Evolutionary conservation across 768 basidiomycete species (phyloP), one percentile per base, ranked within the genome.

Genomic region (Lyophyllum atratum): DNA sequence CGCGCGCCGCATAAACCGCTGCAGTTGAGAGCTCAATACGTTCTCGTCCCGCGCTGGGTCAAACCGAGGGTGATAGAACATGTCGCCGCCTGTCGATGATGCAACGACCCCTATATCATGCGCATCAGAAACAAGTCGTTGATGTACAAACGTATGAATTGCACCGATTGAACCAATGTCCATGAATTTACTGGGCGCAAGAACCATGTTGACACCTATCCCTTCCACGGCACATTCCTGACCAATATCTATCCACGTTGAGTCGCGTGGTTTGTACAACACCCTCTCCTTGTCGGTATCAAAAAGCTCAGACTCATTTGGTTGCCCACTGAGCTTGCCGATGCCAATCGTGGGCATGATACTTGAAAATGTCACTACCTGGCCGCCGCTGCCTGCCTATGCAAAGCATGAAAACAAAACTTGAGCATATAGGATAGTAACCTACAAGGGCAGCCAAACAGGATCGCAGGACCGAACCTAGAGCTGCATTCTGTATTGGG

Each of bases 31-130:
- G n/a, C 80, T 73, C 12, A 99, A 65, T 5, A 84, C 74, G 8
- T 75, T 64, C 8, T 79, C 79, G 68, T 97, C 94, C 48, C 89
- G 81, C 7, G 72, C 69, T 3, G 84, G 80, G 51, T 88, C 81
- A 69, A 93, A 99, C n/a, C 92, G 83, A 9, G 96, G 97, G 66
- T 95, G 90, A 76, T 89, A 96, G 73, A 90, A 95, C 1, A 96
- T 65, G 55, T 95, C 93, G 19, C 97, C 97, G 14, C 97, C 97
- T 7, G 93, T 93, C 11, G 85, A 68, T 0, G 85, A 85, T 0
- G 89, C 68, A 6, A 95, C 79, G 3, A 79, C 72, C 42, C 89
- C 90, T 87, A 34, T n/a, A 15, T 31, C 46, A 49, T n/a, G 60
- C 46, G 65, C 40, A 28, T 55, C 50, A 39, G 29, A 21, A 51